Evolutionary conservation across 352 stramenopile species (phyloP).

Genomic region (Achlya hypogyna): DNA sequence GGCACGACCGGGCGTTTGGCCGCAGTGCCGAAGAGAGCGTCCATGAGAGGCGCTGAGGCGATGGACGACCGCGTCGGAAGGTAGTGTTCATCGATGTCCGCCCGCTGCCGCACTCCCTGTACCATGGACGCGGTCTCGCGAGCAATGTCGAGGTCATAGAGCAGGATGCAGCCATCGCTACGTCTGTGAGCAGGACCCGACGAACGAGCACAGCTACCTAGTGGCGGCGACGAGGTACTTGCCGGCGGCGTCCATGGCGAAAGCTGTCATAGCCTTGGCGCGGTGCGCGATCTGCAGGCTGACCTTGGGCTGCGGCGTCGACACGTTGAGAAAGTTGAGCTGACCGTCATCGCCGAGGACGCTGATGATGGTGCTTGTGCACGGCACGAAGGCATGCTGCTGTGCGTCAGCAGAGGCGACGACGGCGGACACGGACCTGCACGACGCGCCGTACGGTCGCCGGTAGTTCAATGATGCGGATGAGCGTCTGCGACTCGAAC

Average conservation of each 20-base stretch:
- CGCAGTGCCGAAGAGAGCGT: slow-evolving; percentile 17
- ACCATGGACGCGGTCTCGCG: slow-evolving; percentile 40
- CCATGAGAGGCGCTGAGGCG: background rate
- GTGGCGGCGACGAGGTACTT: slow-evolving; percentile 58
- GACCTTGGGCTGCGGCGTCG: slow-evolving; percentile 55
- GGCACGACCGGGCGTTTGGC: background rate
- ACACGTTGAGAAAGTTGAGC: slow-evolving; percentile 67
- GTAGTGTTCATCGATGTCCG: slow-evolving; percentile 33
- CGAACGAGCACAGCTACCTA: slow-evolving; percentile 31
- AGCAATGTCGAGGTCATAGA: slow-evolving; percentile 77
- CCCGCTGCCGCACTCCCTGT: slow-evolving; percentile 27
- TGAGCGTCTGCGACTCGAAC: slow-evolving; percentile 74
- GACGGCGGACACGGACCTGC: slow-evolving; percentile 29
- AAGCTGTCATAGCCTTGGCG: slow-evolving; percentile 42
- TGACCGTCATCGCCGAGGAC: slow-evolving; percentile 57
- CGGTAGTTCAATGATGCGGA: slow-evolving; percentile 79
- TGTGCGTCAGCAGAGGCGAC: background rate
- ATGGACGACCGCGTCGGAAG: slow-evolving; percentile 30
- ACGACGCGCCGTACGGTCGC: slow-evolving; percentile 52
- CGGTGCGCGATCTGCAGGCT: slow-evolving; percentile 56
- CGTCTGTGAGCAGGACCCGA: background rate
- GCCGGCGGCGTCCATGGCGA: slow-evolving; percentile 60
- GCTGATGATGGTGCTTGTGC: slow-evolving; percentile 43
- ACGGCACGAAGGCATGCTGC: slow-evolving; percentile 61
- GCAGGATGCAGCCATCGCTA: slow-evolving; percentile 66